Evolutionary conservation across 192 early-diverging fungal species (phyloP).

Genomic region (Coemansia reversa): DNA sequence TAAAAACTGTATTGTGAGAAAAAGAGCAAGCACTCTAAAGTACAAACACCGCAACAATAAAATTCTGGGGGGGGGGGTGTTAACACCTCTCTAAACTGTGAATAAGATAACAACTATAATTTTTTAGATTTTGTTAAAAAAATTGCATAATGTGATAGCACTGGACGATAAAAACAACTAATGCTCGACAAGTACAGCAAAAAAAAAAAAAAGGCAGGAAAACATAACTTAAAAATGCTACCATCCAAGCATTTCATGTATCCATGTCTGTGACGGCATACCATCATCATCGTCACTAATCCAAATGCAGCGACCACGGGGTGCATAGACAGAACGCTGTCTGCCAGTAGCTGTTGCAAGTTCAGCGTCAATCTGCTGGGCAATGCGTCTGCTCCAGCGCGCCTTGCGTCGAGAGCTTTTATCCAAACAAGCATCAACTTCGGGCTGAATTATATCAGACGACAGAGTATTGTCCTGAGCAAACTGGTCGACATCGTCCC

Average conservation of each 20-base stretch:
- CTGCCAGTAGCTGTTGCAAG: neutral
- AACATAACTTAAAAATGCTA: neutral
- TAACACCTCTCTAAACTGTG: no score
- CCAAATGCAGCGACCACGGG: slow-evolving; percentile 49
- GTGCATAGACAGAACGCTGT: slow-evolving; percentile 30
- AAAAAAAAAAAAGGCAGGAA: neutral
- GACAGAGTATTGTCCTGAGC: neutral
- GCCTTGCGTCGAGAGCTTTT: slow-evolving; percentile 12
- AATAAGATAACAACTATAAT: no score
- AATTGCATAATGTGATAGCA: neutral
- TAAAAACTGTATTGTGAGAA: no score
- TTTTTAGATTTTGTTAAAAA: no score
- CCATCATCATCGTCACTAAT: slow-evolving; percentile 48
- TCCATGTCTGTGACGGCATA: slow-evolving; percentile 48
- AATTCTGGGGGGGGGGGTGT: no score
- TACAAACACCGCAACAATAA: no score
- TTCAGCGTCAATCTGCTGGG: slow-evolving; percentile 21
- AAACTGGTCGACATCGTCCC: neutral
- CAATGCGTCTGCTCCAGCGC: slow-evolving; percentile 33
- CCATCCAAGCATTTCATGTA: slow-evolving; percentile 42
- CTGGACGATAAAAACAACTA: neutral
- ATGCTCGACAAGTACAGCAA: neutral
- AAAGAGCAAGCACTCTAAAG: no score
- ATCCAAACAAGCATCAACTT: neutral
- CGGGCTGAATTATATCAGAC: neutral